These are phyloP conservation scores for Pyracantha coccinea DNA, from an alignment of 331 rosid genomes.

Conservation along the genomic window DNA sequence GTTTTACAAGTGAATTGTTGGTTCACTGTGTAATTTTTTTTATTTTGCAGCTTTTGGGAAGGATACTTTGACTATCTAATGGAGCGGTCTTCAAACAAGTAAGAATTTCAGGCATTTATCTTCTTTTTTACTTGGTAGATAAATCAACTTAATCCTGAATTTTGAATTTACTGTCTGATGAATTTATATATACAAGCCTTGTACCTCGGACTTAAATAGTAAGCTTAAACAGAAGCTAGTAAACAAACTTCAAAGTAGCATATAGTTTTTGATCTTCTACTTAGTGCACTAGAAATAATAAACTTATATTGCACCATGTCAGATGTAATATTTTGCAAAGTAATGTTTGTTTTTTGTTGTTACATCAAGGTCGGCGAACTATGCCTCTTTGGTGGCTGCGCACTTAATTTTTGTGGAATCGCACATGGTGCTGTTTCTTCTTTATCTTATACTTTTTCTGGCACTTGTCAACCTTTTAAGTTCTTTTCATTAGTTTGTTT, in stretches of 20 bases:
- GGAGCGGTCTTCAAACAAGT: slow-evolving; percentile 89
- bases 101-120: slow-evolving; percentile 19
- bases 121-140: neutral
- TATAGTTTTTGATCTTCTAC: neutral
- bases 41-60: slow-evolving; percentile 85
- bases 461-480: neutral
- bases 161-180: neutral
- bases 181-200: neutral
- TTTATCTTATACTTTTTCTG: slow-evolving; percentile 3
- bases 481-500: slow-evolving; percentile 9
- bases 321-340: neutral
- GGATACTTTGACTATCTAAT: slow-evolving; percentile 90
- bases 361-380: slow-evolving; percentile 72
- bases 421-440: slow-evolving; percentile 68
- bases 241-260: neutral
- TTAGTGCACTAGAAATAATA: neutral
- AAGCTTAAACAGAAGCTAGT: neutral
- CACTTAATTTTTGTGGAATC: slow-evolving; percentile 77
- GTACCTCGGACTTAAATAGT: neutral
- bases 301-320: neutral
- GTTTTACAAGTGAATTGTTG: neutral
- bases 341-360: slow-evolving; percentile 1
- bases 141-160: neutral
- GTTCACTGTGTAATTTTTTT: neutral
- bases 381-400: slow-evolving; percentile 79